Percentiles rank a stretch among this genome's conserved stretches.
phyloP scores from a whole-genome alignment of 495 filamentous ascomycete genomes.

The Neurospora sp. region DNA sequence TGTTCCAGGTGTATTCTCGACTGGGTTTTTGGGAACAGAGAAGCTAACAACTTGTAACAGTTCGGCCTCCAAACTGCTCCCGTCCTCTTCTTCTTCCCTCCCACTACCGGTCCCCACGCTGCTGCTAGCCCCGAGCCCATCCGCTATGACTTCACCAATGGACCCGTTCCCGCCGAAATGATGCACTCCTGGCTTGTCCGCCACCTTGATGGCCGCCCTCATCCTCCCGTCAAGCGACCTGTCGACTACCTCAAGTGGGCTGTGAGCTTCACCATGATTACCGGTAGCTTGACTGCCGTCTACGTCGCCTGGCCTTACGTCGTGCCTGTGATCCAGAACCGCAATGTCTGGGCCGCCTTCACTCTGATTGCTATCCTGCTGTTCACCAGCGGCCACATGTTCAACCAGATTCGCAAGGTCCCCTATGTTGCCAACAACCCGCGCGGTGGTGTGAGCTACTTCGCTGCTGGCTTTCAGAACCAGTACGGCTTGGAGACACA shows the following conservation, averaged over 20 bases:
- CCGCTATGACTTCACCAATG: constrained; percentile 74
- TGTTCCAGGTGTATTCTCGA: not conserved
- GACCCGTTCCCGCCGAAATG: constrained; percentile 63
- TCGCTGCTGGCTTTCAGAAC: constrained; percentile 87
- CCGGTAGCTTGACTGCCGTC: constrained; percentile 56
- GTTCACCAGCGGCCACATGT: constrained; percentile 98
- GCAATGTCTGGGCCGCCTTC: constrained; percentile 87
- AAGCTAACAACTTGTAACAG: constrained; percentile 31
- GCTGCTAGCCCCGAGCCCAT: constrained; percentile 56
- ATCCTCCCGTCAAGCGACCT: constrained; percentile 68
- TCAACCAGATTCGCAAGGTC: constrained; percentile 94
- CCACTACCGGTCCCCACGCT: constrained; percentile 76
- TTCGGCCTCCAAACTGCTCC: constrained; percentile 92
- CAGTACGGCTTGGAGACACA: constrained; percentile 96
- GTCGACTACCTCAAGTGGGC: constrained; percentile 76
- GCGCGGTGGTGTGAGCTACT: constrained; percentile 77
- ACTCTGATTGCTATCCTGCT: constrained; percentile 83
- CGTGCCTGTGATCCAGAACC: constrained; percentile 76
- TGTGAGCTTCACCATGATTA: constrained; percentile 50
- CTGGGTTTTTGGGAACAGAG: not conserved
- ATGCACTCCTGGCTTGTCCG: constrained; percentile 69
- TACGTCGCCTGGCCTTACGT: constrained; percentile 74
- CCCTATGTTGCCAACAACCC: constrained; percentile 91
- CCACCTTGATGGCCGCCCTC: constrained; percentile 63
- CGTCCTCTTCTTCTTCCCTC: constrained; percentile 77